Evolutionary conservation across 1,284 basidiomycete genomes (phyloP), one percentile per base, ranked within the genome.

Genomic region (Microbotryum violaceum): DNA sequence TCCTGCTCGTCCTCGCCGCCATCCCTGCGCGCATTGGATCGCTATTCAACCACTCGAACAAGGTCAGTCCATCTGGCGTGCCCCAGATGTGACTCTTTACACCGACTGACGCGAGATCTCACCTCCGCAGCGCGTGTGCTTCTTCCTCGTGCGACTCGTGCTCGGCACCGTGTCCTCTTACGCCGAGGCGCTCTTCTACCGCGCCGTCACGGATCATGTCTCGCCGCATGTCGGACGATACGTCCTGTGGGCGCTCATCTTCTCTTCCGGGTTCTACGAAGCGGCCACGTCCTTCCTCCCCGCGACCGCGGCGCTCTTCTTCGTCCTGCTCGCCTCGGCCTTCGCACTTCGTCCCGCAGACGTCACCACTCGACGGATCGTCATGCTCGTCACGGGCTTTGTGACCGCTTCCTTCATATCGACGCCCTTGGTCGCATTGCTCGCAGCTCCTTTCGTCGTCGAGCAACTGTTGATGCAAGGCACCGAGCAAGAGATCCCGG

Each of bases 231-330:
- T 92, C 23, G 94, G 89, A 3, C 84, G 93, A 25, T 98, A 98
- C 75, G 79, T 91, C 57, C 83, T 98, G 72, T 87, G 93, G 76
- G 83, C 89, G 73, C 79, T 94, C 61, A 74, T 90, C 47, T 83
- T 87, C 71, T 92, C 85, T 70, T 86, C 93, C 10, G 96, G 92
- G 61, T 90, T 97, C 87, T 97, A 88, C 87, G 88, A 85, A 68
- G 88, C 93, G 6, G 83, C 91, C 44, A 54, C 60, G n/a, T 89
- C 92, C 0, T 89, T 96, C 77, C 80, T 97, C 6, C 93, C 96
- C 0, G 97, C 96, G 9, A 86, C 89, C 2, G 97, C 97, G 72
- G 85, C 91, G 2, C 91, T 99, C 90, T 92, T 92, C 75, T 83
- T 88, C 42, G 87, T 85, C 52, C 85, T 87, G 65, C 77, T 94